Evolutionary conservation across 306 rosid species (phyloP).

Genomic region (Cicer cuneatum): DNA sequence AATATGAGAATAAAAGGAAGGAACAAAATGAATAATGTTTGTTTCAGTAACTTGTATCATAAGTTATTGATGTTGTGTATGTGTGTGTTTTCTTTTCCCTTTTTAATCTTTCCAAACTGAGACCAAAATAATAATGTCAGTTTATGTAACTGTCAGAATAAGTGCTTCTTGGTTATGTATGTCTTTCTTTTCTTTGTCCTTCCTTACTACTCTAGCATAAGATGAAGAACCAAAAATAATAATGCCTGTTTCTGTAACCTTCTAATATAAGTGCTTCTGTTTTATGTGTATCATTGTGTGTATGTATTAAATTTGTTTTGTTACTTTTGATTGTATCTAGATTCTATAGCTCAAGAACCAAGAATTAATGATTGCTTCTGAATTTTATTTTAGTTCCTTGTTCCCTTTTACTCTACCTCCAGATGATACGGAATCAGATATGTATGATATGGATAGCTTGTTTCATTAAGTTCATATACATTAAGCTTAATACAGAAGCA

Average conservation of each 20-base stretch:
- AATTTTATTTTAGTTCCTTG: not conserved
- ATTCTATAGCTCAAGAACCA: slow-evolving; percentile 23
- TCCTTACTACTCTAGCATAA: slow-evolving; percentile 19
- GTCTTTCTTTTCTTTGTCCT: slow-evolving; percentile 13
- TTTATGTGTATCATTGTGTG: not conserved
- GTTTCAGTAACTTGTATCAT: slow-evolving; percentile 5
- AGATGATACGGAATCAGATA: not conserved
- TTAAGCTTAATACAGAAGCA: too few species aligned
- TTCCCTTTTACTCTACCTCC: slow-evolving; percentile 16
- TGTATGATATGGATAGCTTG: too few species aligned
- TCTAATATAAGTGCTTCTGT: slow-evolving; percentile 23
- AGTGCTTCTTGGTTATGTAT: slow-evolving; percentile 30
- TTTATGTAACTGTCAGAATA: slow-evolving; percentile 29
- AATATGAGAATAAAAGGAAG: slow-evolving; percentile 29
- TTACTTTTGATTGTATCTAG: slow-evolving; percentile 22
- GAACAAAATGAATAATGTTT: slow-evolving; percentile 1
- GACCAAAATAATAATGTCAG: slow-evolving; percentile 25
- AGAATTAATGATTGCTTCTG: not conserved
- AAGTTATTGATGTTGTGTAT: not conserved
- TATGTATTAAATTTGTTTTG: not conserved
- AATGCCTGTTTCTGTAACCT: slow-evolving; percentile 29
- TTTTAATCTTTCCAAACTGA: not conserved
- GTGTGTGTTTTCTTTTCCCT: slow-evolving; percentile 19
- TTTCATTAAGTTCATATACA: too few species aligned
- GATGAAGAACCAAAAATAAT: slow-evolving; percentile 36